phyloP scores from a whole-genome alignment of 2,329 filamentous ascomycete species.

The Chaetothyriales sp. region DNA sequence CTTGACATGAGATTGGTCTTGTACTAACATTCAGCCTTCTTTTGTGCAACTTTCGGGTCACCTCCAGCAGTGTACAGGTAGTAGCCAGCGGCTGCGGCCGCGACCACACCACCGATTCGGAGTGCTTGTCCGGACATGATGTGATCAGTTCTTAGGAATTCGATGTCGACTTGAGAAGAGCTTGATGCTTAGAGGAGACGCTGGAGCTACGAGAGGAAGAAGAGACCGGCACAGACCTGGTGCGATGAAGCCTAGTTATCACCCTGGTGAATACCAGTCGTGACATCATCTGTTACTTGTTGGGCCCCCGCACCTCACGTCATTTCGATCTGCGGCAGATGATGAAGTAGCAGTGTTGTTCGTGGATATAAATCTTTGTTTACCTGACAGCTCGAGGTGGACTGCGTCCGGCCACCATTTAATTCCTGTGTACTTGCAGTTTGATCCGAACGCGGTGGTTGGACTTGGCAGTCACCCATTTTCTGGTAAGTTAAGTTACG shows the following conservation, averaged over 20 bases:
- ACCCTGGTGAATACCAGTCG: background rate
- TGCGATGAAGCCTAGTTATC: background rate
- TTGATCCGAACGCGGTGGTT: background rate
- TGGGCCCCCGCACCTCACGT: background rate
- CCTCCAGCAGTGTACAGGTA: constrained; percentile 85
- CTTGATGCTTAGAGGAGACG: constrained; percentile 1
- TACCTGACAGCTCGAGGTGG: background rate
- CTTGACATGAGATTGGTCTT: background rate
- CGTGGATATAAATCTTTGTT: background rate
- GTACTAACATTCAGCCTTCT: constrained; percentile 63
- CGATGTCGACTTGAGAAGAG: constrained; percentile 12
- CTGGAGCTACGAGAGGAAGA: background rate
- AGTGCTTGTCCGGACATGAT: constrained; percentile 20
- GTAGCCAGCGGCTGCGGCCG: constrained; percentile 60
- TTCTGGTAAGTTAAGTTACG: too few relatives aligned
- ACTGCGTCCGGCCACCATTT: background rate
- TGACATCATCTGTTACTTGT: background rate
- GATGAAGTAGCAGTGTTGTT: background rate
- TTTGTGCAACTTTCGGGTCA: constrained; percentile 64
- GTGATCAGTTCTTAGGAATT: constrained; percentile 6
- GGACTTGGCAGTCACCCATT: background rate
- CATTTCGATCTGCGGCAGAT: background rate
- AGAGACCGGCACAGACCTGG: background rate
- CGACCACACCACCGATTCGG: constrained; percentile 42
- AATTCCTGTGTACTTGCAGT: background rate